Conservation (phyloP, 352 stramenopile species). For the Phytophthora sansomeana region DNA sequence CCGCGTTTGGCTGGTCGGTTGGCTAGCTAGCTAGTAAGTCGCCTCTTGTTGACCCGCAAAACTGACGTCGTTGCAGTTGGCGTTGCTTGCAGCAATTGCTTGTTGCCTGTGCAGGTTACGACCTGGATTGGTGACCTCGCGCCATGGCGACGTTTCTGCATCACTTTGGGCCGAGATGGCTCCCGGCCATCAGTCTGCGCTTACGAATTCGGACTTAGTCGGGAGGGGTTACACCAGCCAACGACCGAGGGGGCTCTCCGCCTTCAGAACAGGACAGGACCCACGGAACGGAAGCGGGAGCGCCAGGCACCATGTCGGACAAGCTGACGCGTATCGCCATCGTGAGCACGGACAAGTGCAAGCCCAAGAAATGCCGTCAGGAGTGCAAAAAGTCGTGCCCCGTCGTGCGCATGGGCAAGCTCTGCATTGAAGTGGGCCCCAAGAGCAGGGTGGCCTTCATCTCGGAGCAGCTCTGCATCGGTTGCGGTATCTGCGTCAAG, state of each 20-base stretch:
- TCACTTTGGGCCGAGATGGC: neutral
- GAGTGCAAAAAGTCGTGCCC: constrained; percentile 99
- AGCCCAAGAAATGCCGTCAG: constrained; percentile 99
- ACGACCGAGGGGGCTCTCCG: constrained; percentile 19
- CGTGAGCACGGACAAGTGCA: constrained; percentile 98
- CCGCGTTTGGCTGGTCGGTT: neutral
- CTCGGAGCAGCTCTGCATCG: constrained; percentile 99
- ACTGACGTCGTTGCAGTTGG: neutral
- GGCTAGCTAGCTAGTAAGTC: neutral
- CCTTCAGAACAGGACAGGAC: constrained; percentile 33
- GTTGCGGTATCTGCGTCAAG: constrained; percentile 99
- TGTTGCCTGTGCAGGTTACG: neutral
- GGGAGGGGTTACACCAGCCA: constrained; percentile 17
- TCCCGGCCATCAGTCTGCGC: constrained; percentile 30
- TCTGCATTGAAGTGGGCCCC: constrained; percentile 98
- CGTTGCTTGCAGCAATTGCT: neutral
- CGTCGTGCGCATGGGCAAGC: constrained; percentile 98
- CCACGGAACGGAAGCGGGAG: constrained; percentile 34
- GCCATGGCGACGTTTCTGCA: constrained; percentile 22
- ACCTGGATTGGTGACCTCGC: constrained; percentile 13
- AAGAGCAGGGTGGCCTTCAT: constrained; percentile 99
- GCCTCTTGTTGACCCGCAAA: neutral
- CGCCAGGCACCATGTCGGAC: constrained; percentile 72
- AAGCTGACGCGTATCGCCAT: constrained; percentile 98
- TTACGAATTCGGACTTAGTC: constrained; percentile 26